Percentiles rank a stretch among this genome's conserved stretches.
Conservation (phyloP, 2,329 filamentous ascomycete species). For the Aspergillus brasiliensis region DNA sequence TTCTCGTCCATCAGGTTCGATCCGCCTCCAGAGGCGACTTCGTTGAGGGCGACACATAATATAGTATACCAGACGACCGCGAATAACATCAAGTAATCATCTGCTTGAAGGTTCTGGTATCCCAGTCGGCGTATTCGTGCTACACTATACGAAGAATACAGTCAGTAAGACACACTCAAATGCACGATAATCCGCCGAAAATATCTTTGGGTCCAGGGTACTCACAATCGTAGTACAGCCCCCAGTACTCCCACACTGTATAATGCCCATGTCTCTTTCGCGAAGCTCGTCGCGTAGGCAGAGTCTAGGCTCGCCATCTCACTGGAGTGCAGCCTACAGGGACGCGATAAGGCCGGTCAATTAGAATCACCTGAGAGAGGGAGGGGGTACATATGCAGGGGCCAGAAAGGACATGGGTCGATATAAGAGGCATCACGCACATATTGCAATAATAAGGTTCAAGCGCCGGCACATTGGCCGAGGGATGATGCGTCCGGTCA, state of each 20-base stretch:
- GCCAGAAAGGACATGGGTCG: slow-evolving; percentile 1
- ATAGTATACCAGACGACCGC: slow-evolving; percentile 59
- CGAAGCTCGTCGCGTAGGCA: slow-evolving; percentile 32
- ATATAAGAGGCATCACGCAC: slow-evolving; percentile 1
- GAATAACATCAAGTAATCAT: slow-evolving; percentile 60
- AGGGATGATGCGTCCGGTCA: neutral
- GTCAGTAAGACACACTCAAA: slow-evolving; percentile 1
- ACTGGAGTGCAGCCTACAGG: slow-evolving; percentile 22
- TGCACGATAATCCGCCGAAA: neutral
- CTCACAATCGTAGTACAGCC: slow-evolving; percentile 43
- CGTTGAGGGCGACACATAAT: slow-evolving; percentile 57
- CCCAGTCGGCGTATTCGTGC: slow-evolving; percentile 48
- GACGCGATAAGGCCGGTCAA: slow-evolving; percentile 11
- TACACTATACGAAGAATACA: slow-evolving; percentile 26
- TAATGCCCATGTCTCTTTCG: slow-evolving; percentile 44
- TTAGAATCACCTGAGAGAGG: slow-evolving; percentile 10
- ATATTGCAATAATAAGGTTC: slow-evolving; percentile 1
- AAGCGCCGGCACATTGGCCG: neutral
- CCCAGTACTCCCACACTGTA: slow-evolving; percentile 43
- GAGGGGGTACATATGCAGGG: slow-evolving; percentile 3
- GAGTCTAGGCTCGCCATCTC: slow-evolving; percentile 33
- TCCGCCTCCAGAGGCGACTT: slow-evolving; percentile 56
- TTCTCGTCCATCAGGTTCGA: slow-evolving; percentile 61
- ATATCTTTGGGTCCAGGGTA: slow-evolving; percentile 26
- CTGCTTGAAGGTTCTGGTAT: slow-evolving; percentile 53